phyloP scores from a whole-genome alignment of 257 asterid genomes.

The Echites panduratus region DNA sequence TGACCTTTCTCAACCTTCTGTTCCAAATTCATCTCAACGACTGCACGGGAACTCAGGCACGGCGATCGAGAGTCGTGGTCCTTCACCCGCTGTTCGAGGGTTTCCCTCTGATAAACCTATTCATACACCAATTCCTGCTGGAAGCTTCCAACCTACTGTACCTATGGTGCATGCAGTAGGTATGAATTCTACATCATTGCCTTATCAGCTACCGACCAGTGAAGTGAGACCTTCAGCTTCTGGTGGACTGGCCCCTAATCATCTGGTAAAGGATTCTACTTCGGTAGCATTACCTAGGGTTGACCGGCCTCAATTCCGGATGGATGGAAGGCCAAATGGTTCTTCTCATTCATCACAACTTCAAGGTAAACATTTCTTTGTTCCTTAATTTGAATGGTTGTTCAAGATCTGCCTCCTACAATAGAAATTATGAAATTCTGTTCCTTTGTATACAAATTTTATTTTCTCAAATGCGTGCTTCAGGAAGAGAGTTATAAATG shows the following conservation, averaged over 20 bases:
- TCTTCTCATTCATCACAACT: slow-evolving; percentile 48
- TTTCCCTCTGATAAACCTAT: slow-evolving; percentile 52
- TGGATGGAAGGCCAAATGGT: slow-evolving; percentile 69
- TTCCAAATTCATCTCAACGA: slow-evolving; percentile 45
- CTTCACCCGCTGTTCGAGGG: slow-evolving; percentile 37
- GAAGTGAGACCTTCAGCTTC: slow-evolving; percentile 68
- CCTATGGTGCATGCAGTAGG: slow-evolving; percentile 37
- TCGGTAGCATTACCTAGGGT: slow-evolving; percentile 50
- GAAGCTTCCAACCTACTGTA: slow-evolving; percentile 42
- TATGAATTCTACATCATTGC: slow-evolving; percentile 43
- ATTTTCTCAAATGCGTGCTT: not conserved
- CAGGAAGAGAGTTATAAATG: not conserved
- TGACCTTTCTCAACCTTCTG: slow-evolving; percentile 42
- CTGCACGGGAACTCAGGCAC: slow-evolving; percentile 38
- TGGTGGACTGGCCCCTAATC: slow-evolving; percentile 44
- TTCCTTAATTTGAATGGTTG: not conserved
- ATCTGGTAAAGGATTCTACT: slow-evolving; percentile 37
- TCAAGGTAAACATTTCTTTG: slow-evolving; percentile 43
- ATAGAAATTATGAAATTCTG: not conserved
- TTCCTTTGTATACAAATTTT: not conserved
- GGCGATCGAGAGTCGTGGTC: slow-evolving; percentile 44
- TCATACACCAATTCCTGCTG: slow-evolving; percentile 44
- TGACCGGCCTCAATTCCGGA: slow-evolving; percentile 54
- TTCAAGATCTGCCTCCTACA: not conserved
- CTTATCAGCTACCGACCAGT: slow-evolving; percentile 87